These are phyloP conservation scores for Wallacemonas sp. DNA, from an alignment of 208 protist species.

Conservation along the genomic window DNA sequence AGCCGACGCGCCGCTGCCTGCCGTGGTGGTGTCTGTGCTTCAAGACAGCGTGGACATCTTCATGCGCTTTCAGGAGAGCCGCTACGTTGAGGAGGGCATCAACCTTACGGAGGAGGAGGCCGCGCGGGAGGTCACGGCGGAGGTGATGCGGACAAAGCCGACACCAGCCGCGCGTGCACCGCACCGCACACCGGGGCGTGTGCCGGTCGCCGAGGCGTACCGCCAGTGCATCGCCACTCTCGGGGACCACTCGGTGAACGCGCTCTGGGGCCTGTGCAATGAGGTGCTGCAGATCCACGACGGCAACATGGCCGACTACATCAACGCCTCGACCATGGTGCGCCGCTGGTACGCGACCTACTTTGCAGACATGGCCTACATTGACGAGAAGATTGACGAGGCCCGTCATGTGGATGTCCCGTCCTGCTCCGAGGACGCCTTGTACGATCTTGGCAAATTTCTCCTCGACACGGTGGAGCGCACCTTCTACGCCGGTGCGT, in stretches of 20 bases:
- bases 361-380: slow-evolving; percentile 31
- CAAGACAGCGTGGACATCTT: slow-evolving; percentile 10
- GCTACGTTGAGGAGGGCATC: slow-evolving; percentile 16
- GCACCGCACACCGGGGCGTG: slow-evolving; percentile 3
- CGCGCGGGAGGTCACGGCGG: neutral
- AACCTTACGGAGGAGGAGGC: slow-evolving; percentile 11
- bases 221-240: slow-evolving; percentile 18
- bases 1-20: neutral
- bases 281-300: slow-evolving; percentile 47
- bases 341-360: slow-evolving; percentile 57
- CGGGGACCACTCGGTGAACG: slow-evolving; percentile 30
- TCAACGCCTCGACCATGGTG: slow-evolving; percentile 52
- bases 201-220: slow-evolving; percentile 35
- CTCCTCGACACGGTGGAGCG: slow-evolving; percentile 62
- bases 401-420: slow-evolving; percentile 24
- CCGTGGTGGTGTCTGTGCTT: slow-evolving; percentile 12
- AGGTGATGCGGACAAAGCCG: slow-evolving; percentile 20
- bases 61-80: slow-evolving; percentile 9
- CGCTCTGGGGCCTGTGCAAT: slow-evolving; percentile 53
- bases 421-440: slow-evolving; percentile 16
- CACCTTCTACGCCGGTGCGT: slow-evolving; percentile 61
- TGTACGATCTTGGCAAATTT: slow-evolving; percentile 41
- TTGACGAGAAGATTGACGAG: slow-evolving; percentile 30
- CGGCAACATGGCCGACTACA: slow-evolving; percentile 25
- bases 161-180: neutral